These are phyloP conservation scores for Fragosphaeria purpurea DNA, from an alignment of 2,329 filamentous ascomycete species.

Conservation along the genomic window DNA sequence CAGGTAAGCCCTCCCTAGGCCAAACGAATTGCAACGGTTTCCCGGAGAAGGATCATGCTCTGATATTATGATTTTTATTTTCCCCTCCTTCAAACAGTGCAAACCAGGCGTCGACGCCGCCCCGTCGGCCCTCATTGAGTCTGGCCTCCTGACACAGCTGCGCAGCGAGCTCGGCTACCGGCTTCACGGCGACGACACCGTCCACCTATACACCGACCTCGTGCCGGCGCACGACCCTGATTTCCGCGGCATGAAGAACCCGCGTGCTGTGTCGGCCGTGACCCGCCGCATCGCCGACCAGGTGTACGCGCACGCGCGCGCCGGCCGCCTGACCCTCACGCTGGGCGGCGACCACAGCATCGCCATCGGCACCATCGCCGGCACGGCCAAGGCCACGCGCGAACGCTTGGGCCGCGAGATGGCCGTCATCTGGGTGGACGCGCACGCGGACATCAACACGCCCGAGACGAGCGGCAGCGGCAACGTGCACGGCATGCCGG, in stretches of 20 bases:
- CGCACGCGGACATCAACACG: conserved; percentile 95
- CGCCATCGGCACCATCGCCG: conserved; percentile 85
- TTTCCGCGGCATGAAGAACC: conserved; percentile 90
- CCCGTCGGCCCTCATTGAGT: conserved; percentile 77
- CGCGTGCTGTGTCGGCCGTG: conserved; percentile 73
- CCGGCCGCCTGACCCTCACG: conserved; percentile 82
- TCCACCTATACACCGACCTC: conserved; percentile 73
- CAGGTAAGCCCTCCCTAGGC: conserved; percentile 50
- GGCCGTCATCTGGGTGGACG: conserved; percentile 97
- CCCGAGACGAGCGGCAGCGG: conserved; percentile 83
- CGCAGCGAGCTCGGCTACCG: conserved; percentile 79
- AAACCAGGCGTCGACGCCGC: conserved; percentile 89
- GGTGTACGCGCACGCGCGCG: conserved; percentile 75
- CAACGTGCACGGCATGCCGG: conserved; percentile 97
- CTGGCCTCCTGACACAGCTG: conserved; percentile 76
- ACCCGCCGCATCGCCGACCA: conserved; percentile 70
- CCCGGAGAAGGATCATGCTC: too few species aligned
- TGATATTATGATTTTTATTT: not conserved
- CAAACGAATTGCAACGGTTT: too few species aligned
- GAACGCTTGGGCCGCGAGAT: conserved; percentile 76
- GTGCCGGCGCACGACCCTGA: conserved; percentile 64
- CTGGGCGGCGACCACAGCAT: conserved; percentile 95
- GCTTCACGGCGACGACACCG: conserved; percentile 70
- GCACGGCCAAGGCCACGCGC: conserved; percentile 73
- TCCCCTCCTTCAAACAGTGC: conserved; percentile 41